Evolutionary conservation across 768 basidiomycete genomes (phyloP).

Genomic region (Rubroboletus satanas): DNA sequence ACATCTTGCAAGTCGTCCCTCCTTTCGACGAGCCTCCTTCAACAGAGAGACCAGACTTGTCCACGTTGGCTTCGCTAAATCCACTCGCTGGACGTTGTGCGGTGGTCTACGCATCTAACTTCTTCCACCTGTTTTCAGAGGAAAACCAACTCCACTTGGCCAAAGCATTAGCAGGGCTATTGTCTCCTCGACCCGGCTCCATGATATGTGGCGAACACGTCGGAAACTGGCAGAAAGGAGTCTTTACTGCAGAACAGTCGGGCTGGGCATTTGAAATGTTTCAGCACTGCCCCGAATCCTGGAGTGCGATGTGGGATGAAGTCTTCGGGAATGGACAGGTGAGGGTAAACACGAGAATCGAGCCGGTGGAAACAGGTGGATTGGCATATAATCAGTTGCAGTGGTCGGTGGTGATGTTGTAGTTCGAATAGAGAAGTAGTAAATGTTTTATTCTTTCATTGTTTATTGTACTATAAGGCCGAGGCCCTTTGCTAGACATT

Average conservation of each 20-base stretch:
- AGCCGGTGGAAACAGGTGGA: neutral
- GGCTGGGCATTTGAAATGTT: slow-evolving; percentile 14
- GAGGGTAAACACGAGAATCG: neutral
- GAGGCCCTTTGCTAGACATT: too few relatives aligned
- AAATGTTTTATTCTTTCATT: neutral
- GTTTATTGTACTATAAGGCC: too few relatives aligned
- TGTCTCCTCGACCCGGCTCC: slow-evolving; percentile 30
- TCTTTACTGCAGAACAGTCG: neutral
- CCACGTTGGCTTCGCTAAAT: slow-evolving; percentile 40
- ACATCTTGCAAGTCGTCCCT: slow-evolving; percentile 35
- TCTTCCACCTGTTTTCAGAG: slow-evolving; percentile 42
- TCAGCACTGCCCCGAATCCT: slow-evolving; percentile 33
- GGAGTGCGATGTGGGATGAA: slow-evolving; percentile 37
- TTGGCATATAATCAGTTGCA: slow-evolving; percentile 7
- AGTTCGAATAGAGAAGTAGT: neutral
- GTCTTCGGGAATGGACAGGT: slow-evolving; percentile 27
- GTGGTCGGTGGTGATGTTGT: slow-evolving; percentile 28
- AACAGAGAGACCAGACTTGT: slow-evolving; percentile 26
- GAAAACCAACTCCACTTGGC: slow-evolving; percentile 30
- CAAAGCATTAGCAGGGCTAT: slow-evolving; percentile 24
- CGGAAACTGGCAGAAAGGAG: slow-evolving; percentile 7
- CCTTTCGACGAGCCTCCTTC: slow-evolving; percentile 28
- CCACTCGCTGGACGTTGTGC: slow-evolving; percentile 47
- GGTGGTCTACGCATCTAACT: slow-evolving; percentile 45
- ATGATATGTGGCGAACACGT: slow-evolving; percentile 30